A percentile compares a stretch with the other conserved stretches of the same genome.
These are phyloP conservation scores for Aspergillus vadensis DNA, from an alignment of 2,329 filamentous ascomycete species.

Conservation along the genomic window DNA sequence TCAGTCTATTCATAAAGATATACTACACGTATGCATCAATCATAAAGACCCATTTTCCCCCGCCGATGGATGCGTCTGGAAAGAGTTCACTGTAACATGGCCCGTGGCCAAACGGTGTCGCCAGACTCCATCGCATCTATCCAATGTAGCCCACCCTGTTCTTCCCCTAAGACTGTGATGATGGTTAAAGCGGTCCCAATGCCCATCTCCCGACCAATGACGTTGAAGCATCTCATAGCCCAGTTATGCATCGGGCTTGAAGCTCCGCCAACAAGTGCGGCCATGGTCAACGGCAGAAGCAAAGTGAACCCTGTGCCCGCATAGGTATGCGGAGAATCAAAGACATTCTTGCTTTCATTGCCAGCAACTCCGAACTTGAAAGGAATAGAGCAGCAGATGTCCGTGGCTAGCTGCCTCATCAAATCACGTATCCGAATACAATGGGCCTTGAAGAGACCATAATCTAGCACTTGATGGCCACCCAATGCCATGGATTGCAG, in stretches of 20 bases:
- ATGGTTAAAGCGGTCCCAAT: neutral
- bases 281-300: slow-evolving; percentile 1
- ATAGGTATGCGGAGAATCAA: neutral
- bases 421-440: neutral
- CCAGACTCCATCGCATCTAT: neutral
- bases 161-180: neutral
- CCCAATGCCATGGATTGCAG: neutral
- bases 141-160: neutral
- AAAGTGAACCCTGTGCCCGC: slow-evolving; percentile 3
- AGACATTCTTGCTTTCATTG: neutral
- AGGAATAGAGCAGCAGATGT: slow-evolving; percentile 8
- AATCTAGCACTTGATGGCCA: neutral
- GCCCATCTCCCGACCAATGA: slow-evolving; percentile 5
- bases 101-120: neutral
- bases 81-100: neutral
- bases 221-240: slow-evolving; percentile 3
- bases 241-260: neutral
- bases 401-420: neutral
- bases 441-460: neutral
- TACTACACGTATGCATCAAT: too few relatives aligned
- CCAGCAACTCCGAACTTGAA: slow-evolving; percentile 6
- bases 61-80: neutral
- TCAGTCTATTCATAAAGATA: too few relatives aligned
- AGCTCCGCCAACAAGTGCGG: neutral
- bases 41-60: neutral